Evolutionary conservation across 129 eudicot species (phyloP), one percentile per base, ranked within the genome.

Genomic region (Tanacetum coccineum): DNA sequence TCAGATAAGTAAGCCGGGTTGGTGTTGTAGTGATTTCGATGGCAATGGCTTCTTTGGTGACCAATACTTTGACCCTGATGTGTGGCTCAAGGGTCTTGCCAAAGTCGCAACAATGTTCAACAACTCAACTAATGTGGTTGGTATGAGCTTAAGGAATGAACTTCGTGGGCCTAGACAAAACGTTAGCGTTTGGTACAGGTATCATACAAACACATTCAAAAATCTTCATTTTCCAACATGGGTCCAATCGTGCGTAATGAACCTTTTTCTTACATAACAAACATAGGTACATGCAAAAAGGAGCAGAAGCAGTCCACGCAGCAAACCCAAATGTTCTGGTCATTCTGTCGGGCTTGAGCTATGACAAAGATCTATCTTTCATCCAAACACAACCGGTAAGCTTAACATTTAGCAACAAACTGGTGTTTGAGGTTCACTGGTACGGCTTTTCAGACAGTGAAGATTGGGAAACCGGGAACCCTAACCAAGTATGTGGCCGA

Each of bases 21-120:
- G 99, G 99, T 89, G 99, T 73, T 89, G 99, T 66, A 89, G 95
- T 70, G 80, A 65, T 57, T 69, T 69, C 12, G 99, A 94, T 57
- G 97, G 90, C 58, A 94, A 86, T 62, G 99, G 97, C 17, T 94
- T 94, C 84, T 94, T 94, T 62, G 99, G 99, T 1, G 99, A 94
- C 61, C 73, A 74, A n/a, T 84, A 86, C 64, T 89, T 94, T 74
- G 75, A 87, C 62, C 90, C 97, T 1, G 78, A 89, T 7, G 59
- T 74, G 1, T 94, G 97, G 99, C 73, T 87, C 17, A 77, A 68
- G 7, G 99, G 97, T 59, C 81, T 94, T 60, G 71, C 78, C 42
- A 80, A 67, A 75, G 81, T 94, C n/a, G 99, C 99, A 61, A 81
- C 90, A 53, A 79, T 81, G 61, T 94, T 89, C 67, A 82, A 79